Conservation (phyloP, 1,284 basidiomycete genomes). For the Microbotryum scabiosae region DNA sequence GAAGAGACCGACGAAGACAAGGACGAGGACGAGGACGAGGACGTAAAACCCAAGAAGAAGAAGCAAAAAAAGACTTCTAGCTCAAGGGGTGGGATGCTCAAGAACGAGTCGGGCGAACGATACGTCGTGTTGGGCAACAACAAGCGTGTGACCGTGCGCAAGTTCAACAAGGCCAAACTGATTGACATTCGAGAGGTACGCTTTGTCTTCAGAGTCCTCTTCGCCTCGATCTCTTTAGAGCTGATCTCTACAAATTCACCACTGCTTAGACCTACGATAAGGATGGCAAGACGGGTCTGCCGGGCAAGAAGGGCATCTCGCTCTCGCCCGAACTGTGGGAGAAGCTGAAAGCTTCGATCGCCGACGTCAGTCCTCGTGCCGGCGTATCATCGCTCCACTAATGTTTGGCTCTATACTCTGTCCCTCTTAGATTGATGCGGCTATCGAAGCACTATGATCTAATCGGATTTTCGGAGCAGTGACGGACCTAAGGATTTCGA, state of each 20-base stretch:
- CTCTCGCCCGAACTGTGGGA: slow-evolving; percentile 24
- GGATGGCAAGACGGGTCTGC: slow-evolving; percentile 20
- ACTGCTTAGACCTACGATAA: slow-evolving; percentile 23
- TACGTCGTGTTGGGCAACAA: slow-evolving; percentile 11
- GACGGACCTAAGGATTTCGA: no score
- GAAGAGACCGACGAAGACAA: not conserved
- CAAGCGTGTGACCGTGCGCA: slow-evolving; percentile 18
- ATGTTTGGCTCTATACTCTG: no score
- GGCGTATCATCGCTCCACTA: no score
- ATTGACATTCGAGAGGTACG: slow-evolving; percentile 30
- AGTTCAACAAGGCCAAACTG: slow-evolving; percentile 17
- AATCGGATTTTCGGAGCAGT: no score
- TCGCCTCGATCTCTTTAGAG: no score
- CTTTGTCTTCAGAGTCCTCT: not conserved
- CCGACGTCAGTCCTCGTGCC: slow-evolving; percentile 7
- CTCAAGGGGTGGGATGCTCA: not conserved
- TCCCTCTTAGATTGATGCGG: no score
- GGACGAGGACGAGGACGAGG: not conserved
- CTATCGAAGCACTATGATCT: no score
- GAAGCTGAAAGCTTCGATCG: slow-evolving; percentile 17
- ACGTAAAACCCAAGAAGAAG: not conserved
- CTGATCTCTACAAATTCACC: not conserved
- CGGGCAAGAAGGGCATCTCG: slow-evolving; percentile 31
- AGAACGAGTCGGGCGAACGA: slow-evolving; percentile 16
- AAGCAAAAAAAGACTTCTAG: slow-evolving; percentile 1